Base-by-base conservation (phyloP, 2,329 filamentous ascomycete genomes). In the Fusarium nodosum region DNA sequence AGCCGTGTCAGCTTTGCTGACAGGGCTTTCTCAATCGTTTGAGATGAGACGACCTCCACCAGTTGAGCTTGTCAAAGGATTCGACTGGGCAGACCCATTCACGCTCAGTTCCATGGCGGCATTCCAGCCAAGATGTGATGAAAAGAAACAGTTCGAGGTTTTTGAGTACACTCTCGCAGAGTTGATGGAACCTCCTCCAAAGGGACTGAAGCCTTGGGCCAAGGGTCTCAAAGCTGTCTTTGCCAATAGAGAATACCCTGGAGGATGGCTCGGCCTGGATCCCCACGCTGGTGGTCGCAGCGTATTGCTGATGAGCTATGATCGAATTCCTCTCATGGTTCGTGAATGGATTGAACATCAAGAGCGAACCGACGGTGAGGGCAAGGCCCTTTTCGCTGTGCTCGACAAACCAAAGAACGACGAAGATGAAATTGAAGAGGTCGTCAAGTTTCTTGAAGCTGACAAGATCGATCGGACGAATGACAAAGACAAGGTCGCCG, bases 191-290 rank as follows among this genome's bases (percentile, higher is more conserved):
- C 63, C 74, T 11, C 75, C 76, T 10, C 83, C 83, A 7, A 53
- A 64, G 3, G 83, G 83, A 15, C 75, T 84, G 10, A 73, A 74
- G 54, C 77, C 78, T 4, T 84, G 79, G 76, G 75, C 74, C 39
- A 74, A 78, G 8, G 82, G 79, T 2, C 78, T 84, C 41, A 82
- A 81, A 70, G 71, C 72, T 16, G 72, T 81, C 42, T 84, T 84
- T 66, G 59, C 73, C 10, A 76, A 76, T 7, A 77, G 80, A 33
- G 76, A 81, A 51, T 85, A 87, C 73, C 85, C 85, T 0, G 85
- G 85, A 26, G 81, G 80, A 41, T 87, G 85, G 85, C 79, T 79
- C 28, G 85, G 85, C 36, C 75, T 83, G 26, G 85, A 87, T 69
- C 80, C 79, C n/a, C 85, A 87, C 74, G 82, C 82, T 50, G 79